These are phyloP conservation scores for Clavariopsis aquatica DNA, from an alignment of 495 filamentous ascomycete genomes.

Conservation along the genomic window DNA sequence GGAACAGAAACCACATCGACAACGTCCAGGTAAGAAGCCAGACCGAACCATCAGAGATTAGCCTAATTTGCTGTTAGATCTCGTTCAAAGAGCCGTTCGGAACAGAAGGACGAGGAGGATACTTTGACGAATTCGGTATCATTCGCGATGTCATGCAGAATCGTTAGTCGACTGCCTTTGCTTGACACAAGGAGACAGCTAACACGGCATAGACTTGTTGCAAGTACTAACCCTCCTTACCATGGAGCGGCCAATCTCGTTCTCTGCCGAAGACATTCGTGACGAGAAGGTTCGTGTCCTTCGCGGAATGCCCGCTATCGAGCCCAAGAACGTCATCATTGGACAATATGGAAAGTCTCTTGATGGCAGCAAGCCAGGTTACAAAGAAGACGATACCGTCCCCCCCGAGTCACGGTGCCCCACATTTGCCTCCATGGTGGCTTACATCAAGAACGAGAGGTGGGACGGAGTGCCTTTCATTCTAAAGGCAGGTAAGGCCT, in stretches of 20 bases:
- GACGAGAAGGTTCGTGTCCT: constrained; percentile 97
- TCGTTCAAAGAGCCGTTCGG: constrained; percentile 99
- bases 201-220: constrained; percentile 65
- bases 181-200: background rate
- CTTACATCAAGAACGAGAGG: constrained; percentile 98
- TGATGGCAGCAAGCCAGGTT: constrained; percentile 94
- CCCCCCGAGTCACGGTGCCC: constrained; percentile 96
- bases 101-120: constrained; percentile 97
- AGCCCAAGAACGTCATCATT: constrained; percentile 99
- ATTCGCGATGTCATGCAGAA: constrained; percentile 84
- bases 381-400: constrained; percentile 98
- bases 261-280: constrained; percentile 96
- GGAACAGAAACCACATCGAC: constrained; percentile 99
- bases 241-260: constrained; percentile 98
- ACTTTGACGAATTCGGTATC: constrained; percentile 99
- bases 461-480: constrained; percentile 99
- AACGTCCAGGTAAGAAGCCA: constrained; percentile 67
- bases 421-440: constrained; percentile 95
- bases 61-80: constrained; percentile 56
- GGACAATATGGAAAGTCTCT: constrained; percentile 97
- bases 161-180: constrained; percentile 46
- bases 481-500: constrained; percentile 96
- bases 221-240: constrained; percentile 95
- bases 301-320: constrained; percentile 88
- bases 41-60: background rate